These are phyloP conservation scores for Septoria petroselini DNA, from an alignment of 2,329 filamentous ascomycete species.

Conservation along the genomic window DNA sequence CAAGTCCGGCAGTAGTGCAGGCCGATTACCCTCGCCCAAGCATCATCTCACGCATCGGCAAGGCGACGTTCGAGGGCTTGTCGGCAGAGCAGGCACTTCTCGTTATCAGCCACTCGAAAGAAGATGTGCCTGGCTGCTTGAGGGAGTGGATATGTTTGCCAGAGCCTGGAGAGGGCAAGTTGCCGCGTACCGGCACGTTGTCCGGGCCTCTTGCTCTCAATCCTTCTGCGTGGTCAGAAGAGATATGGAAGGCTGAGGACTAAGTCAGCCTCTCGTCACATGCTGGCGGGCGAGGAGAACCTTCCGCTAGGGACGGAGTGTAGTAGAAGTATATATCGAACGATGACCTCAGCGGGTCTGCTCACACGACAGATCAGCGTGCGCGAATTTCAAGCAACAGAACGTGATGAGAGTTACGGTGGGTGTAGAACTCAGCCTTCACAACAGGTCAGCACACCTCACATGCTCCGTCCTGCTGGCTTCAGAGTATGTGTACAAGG, in stretches of 20 bases:
- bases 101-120: constrained; percentile 86
- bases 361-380: too few relatives aligned
- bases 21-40: constrained; percentile 20
- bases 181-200: constrained; percentile 63
- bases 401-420: too few relatives aligned
- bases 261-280: background rate
- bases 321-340: too few relatives aligned
- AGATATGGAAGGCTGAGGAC: constrained; percentile 30
- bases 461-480: too few relatives aligned
- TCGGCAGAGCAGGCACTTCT: constrained; percentile 72
- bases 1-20: constrained; percentile 1
- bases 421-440: too few relatives aligned
- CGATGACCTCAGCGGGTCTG: too few relatives aligned
- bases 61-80: constrained; percentile 60
- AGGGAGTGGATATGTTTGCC: constrained; percentile 84
- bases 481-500: too few relatives aligned
- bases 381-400: too few relatives aligned
- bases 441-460: too few relatives aligned
- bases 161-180: constrained; percentile 61
- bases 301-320: too few relatives aligned
- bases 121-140: constrained; percentile 83
- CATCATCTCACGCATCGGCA: constrained; percentile 42
- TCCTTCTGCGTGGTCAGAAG: constrained; percentile 30
- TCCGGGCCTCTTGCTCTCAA: constrained; percentile 37
- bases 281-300: background rate